These are phyloP conservation scores for Cryptosporidium meleagridis DNA, from an alignment of 169 alveolate genomes.

Conservation along the genomic window DNA sequence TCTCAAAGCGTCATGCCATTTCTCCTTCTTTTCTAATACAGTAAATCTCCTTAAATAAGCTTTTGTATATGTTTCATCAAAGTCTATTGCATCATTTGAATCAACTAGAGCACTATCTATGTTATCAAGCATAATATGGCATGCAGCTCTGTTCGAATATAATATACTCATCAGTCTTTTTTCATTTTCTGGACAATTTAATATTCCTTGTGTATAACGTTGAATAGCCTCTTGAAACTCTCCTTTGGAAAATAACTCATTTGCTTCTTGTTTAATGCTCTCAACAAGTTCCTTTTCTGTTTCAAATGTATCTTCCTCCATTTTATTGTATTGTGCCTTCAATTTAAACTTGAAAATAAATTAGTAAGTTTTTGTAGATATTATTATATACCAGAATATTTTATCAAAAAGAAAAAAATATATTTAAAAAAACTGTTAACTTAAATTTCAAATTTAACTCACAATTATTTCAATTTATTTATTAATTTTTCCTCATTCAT, in stretches of 20 bases:
- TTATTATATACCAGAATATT: no score
- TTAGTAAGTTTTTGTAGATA: background rate
- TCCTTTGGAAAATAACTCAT: constrained; percentile 49
- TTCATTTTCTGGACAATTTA: constrained; percentile 75
- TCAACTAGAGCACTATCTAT: constrained; percentile 84
- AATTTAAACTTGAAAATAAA: background rate
- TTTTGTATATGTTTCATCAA: constrained; percentile 81
- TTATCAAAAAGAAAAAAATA: no score
- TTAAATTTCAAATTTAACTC: no score
- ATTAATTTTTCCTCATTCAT: background rate
- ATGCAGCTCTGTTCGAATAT: constrained; percentile 87
- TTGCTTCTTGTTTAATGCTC: constrained; percentile 52
- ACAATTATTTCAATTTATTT: no score
- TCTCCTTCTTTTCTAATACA: constrained; percentile 85
- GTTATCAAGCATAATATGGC: constrained; percentile 81
- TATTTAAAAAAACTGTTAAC: no score
- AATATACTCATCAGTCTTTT: constrained; percentile 78
- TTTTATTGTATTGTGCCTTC: background rate
- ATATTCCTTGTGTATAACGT: constrained; percentile 62
- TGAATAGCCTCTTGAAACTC: constrained; percentile 41
- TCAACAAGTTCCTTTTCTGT: constrained; percentile 52
- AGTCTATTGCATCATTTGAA: constrained; percentile 82
- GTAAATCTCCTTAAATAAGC: constrained; percentile 86
- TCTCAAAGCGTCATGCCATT: constrained; percentile 88
- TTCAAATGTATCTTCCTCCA: constrained; percentile 60